Evolutionary conservation across 768 basidiomycete genomes (phyloP).

Genomic region (Pleurotus eryngii): DNA sequence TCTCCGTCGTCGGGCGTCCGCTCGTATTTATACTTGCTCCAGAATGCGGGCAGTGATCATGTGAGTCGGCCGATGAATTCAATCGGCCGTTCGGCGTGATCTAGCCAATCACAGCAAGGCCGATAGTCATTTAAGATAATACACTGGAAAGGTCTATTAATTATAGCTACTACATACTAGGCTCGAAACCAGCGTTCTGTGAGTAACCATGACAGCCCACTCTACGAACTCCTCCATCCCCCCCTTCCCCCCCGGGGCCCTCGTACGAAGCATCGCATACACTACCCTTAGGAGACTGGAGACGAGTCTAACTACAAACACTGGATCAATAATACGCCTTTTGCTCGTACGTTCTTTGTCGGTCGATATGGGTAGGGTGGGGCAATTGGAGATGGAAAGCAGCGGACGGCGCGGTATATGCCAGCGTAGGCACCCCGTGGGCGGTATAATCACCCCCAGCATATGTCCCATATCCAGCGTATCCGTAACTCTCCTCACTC

Average conservation of each 20-base stretch:
- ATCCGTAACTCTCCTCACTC: constrained; percentile 2
- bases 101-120: neutral
- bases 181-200: too few species aligned
- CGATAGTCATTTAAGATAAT: neutral
- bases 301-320: neutral
- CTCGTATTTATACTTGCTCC: neutral
- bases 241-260: too few species aligned
- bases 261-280: too few species aligned
- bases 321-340: neutral
- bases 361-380: neutral
- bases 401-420: neutral
- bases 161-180: neutral
- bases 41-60: neutral
- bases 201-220: too few species aligned
- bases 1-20: neutral
- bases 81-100: neutral
- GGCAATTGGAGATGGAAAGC: constrained; percentile 4
- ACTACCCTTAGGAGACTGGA: too few species aligned
- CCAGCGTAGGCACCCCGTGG: neutral
- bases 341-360: neutral
- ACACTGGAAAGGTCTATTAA: neutral
- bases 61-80: neutral
- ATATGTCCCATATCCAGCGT: constrained; percentile 1
- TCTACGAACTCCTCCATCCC: too few species aligned
- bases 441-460: neutral